Conservation (phyloP, 2,329 filamentous ascomycete genomes). For the Pestalotiopsis sp. region DNA sequence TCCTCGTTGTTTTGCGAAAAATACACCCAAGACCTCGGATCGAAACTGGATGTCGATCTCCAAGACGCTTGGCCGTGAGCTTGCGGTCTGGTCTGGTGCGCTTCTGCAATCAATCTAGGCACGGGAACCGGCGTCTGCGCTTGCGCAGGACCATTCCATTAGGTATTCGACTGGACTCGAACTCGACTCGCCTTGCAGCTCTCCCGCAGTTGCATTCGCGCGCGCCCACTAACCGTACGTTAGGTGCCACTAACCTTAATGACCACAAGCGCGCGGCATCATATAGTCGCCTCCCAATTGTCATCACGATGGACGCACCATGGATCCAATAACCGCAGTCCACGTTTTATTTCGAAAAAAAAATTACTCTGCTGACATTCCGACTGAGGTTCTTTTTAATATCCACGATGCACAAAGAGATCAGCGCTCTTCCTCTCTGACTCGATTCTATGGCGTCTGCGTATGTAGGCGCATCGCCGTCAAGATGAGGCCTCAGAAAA, state of each 20-base stretch:
- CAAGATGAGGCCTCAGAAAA: too few species aligned
- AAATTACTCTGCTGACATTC: too few species aligned
- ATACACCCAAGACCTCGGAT: not conserved
- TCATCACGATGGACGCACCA: not conserved
- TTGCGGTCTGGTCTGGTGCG: not conserved
- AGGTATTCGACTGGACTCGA: not conserved
- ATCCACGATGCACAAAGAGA: too few species aligned
- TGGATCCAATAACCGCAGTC: not conserved
- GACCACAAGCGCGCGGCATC: conserved; percentile 2
- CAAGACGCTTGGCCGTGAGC: not conserved
- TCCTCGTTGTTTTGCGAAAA: not conserved
- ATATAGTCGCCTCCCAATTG: not conserved
- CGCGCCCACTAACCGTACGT: not conserved
- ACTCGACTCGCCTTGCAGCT: conserved; percentile 1
- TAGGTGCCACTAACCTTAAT: not conserved
- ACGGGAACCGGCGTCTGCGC: not conserved
- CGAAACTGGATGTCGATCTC: not conserved
- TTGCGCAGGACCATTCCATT: not conserved
- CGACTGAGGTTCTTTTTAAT: too few species aligned
- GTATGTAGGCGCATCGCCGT: too few species aligned
- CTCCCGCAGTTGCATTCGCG: not conserved
- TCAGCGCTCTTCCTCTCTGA: too few species aligned
- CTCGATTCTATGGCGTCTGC: too few species aligned
- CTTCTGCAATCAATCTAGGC: not conserved
- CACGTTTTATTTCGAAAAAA: not conserved